Evolutionary conservation across 2,329 filamentous ascomycete species (phyloP).

Genomic region (Aspergillus brasiliensis): DNA sequence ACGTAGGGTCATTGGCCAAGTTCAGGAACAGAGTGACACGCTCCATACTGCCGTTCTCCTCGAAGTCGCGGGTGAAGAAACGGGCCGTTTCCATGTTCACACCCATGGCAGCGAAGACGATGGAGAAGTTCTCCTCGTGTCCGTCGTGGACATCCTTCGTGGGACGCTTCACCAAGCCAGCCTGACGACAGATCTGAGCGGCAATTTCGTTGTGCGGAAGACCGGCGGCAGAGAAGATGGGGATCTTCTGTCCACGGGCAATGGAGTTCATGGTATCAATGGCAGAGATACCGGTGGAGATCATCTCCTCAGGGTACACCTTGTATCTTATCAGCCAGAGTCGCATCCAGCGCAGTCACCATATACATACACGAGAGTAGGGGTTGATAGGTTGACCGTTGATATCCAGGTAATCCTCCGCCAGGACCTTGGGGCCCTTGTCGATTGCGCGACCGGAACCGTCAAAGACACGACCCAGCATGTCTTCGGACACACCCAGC

Average conservation of each 20-base stretch:
- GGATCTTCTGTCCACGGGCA: slow-evolving; percentile 98
- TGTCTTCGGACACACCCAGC: slow-evolving; percentile 98
- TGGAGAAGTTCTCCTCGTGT: slow-evolving; percentile 99
- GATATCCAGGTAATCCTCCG: slow-evolving; percentile 98
- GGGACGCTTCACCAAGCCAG: slow-evolving; percentile 84
- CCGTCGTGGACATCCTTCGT: slow-evolving; percentile 96
- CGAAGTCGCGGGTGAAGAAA: slow-evolving; percentile 98
- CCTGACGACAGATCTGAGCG: slow-evolving; percentile 97
- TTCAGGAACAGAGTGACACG: slow-evolving; percentile 97
- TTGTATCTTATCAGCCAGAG: slow-evolving; percentile 39
- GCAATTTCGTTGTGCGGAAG: slow-evolving; percentile 99
- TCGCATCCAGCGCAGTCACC: background rate
- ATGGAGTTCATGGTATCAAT: slow-evolving; percentile 99
- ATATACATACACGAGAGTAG: slow-evolving; percentile 74
- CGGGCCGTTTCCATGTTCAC: slow-evolving; percentile 98
- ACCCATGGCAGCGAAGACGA: slow-evolving; percentile 99
- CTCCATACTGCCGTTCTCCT: slow-evolving; percentile 98
- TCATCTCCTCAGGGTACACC: slow-evolving; percentile 99
- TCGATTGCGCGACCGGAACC: slow-evolving; percentile 97
- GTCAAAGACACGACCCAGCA: slow-evolving; percentile 98
- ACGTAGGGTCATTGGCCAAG: slow-evolving; percentile 98
- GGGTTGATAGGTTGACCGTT: slow-evolving; percentile 99
- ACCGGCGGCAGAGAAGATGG: slow-evolving; percentile 98
- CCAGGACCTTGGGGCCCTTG: slow-evolving; percentile 96
- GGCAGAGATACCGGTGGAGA: slow-evolving; percentile 97